phyloP scores from a whole-genome alignment of 2,329 filamentous ascomycete genomes.

The Beauveria australis region DNA sequence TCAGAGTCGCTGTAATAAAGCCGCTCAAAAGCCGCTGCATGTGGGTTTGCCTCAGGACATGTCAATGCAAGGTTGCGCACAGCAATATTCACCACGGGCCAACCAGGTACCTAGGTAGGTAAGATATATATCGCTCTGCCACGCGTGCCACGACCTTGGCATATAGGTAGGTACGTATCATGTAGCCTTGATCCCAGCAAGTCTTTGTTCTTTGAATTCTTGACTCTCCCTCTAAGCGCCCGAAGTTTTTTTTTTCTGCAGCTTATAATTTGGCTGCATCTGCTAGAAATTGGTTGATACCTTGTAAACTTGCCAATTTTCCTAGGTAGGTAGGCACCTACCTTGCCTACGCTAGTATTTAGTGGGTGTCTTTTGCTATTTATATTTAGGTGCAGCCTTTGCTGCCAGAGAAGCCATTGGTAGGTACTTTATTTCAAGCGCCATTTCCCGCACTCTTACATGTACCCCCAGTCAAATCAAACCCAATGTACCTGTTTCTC shows the following conservation, averaged over 20 bases:
- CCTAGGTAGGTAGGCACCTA: too few relatives aligned
- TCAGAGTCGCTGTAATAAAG: not conserved
- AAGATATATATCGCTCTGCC: too few relatives aligned
- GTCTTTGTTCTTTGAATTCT: not conserved
- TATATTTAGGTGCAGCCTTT: not conserved
- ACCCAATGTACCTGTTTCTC: not conserved
- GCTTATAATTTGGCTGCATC: not conserved
- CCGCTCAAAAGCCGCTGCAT: not conserved
- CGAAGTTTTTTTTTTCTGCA: not conserved
- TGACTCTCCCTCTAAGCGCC: not conserved
- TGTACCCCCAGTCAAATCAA: not conserved
- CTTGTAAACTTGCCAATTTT: too few relatives aligned
- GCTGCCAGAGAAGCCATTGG: not conserved
- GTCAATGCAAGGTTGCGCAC: not conserved
- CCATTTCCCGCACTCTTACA: not conserved
- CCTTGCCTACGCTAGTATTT: too few relatives aligned
- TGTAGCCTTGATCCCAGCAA: not conserved
- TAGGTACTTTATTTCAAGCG: not conserved
- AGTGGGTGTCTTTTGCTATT: not conserved
- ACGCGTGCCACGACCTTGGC: too few relatives aligned
- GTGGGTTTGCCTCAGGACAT: not conserved
- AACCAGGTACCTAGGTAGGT: too few relatives aligned
- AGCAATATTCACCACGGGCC: not conserved
- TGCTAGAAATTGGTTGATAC: too few relatives aligned
- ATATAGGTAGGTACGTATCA: not conserved